Evolutionary conservation across 371 early-diverging fungal genomes (phyloP).

Genomic region (Parasitella parasitica): DNA sequence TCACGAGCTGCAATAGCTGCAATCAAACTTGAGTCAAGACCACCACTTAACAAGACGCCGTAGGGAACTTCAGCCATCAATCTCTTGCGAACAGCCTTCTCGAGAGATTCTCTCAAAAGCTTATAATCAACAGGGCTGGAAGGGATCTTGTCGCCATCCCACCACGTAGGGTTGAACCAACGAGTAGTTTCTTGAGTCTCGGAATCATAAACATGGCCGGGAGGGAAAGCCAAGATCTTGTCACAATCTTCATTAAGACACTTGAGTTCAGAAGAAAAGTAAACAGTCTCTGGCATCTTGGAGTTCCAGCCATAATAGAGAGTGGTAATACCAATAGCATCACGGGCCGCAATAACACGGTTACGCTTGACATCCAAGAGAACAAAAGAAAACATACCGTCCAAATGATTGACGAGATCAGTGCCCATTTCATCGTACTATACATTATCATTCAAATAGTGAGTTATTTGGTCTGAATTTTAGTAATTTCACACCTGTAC

Average conservation of each 20-base stretch:
- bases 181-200: conserved; percentile 72
- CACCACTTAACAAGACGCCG: conserved; percentile 94
- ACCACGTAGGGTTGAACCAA: conserved; percentile 93
- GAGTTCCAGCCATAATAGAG: conserved; percentile 91
- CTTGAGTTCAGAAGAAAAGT: conserved; percentile 94
- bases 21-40: conserved; percentile 93
- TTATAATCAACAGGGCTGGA: conserved; percentile 59
- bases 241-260: conserved; percentile 93
- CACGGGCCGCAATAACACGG: conserved; percentile 88
- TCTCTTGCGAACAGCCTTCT: conserved; percentile 88
- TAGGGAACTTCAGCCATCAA: conserved; percentile 97
- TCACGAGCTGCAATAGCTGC: conserved; percentile 90
- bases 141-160: conserved; percentile 63
- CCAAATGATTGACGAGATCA: conserved; percentile 78
- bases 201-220: conserved; percentile 89
- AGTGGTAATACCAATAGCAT: conserved; percentile 97
- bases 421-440: conserved; percentile 87
- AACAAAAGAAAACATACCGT: conserved; percentile 96
- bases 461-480: neutral
- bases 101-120: conserved; percentile 75
- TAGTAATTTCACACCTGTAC: conserved; percentile 47
- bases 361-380: conserved; percentile 84
- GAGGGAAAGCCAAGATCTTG: conserved; percentile 93
- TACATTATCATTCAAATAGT: neutral
- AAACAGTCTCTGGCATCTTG: conserved; percentile 82